These are phyloP conservation scores for Zygosaccharomyces bisporus DNA, from an alignment of 805 yeast species.

Conservation along the genomic window DNA sequence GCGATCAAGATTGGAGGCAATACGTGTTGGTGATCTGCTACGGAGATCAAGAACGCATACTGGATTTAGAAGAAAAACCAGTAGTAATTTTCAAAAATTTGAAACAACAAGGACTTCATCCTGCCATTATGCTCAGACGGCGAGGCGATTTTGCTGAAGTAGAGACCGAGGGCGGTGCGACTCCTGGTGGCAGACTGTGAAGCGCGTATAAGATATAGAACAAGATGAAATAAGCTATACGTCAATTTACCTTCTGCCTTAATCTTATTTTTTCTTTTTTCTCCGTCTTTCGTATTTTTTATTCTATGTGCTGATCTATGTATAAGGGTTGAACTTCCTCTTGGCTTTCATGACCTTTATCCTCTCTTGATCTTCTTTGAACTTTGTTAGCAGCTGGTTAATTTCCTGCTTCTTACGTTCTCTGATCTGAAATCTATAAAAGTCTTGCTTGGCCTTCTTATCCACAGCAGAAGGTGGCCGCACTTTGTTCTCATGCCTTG, in stretches of 20 bases:
- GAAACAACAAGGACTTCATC: conserved; percentile 79
- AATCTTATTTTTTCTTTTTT: background rate
- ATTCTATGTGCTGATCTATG: conserved; percentile 14
- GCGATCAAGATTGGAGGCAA: conserved; percentile 77
- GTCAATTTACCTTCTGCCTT: no score
- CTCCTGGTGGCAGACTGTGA: conserved; percentile 32
- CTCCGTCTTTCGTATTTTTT: background rate
- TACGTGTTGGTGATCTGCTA: conserved; percentile 86
- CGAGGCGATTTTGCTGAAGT: conserved; percentile 50
- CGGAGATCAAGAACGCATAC: conserved; percentile 82
- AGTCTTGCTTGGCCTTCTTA: conserved; percentile 74
- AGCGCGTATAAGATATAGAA: background rate
- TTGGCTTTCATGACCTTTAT: conserved; percentile 74
- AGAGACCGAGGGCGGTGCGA: conserved; percentile 18
- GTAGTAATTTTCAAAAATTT: conserved; percentile 79
- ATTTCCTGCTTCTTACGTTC: conserved; percentile 89
- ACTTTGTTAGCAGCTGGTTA: conserved; percentile 77
- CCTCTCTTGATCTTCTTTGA: conserved; percentile 86
- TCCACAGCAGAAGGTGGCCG: conserved; percentile 45
- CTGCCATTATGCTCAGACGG: conserved; percentile 88
- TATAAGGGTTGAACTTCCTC: conserved; percentile 83
- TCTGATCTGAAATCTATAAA: conserved; percentile 93
- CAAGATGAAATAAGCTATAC: no score
- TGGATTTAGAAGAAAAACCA: conserved; percentile 84
- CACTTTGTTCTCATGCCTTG: conserved; percentile 29